Evolutionary conservation across 1,284 basidiomycete genomes (phyloP).

Genomic region (Ceratobasidium papillatum): DNA sequence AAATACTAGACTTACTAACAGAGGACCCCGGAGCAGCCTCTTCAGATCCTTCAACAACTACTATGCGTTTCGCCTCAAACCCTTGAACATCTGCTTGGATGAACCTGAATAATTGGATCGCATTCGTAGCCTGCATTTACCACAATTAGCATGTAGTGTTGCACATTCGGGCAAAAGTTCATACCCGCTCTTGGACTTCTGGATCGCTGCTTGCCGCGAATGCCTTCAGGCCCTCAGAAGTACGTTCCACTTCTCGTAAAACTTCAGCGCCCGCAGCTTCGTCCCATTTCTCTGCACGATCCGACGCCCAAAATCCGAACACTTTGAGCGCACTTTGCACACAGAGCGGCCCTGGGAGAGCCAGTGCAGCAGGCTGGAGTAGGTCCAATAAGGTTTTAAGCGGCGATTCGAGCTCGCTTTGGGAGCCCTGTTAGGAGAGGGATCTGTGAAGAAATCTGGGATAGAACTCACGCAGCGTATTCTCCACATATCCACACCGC

Average conservation of each 20-base stretch:
- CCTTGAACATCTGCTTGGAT: conserved; percentile 79
- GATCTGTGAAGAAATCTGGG: neutral
- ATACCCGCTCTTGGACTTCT: conserved; percentile 93
- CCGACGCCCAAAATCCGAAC: conserved; percentile 84
- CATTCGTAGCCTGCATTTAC: conserved; percentile 73
- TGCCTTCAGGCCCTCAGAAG: conserved; percentile 63
- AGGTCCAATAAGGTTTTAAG: conserved; percentile 75
- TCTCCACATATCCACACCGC: conserved; percentile 97
- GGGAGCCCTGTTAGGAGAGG: neutral
- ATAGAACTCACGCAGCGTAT: conserved; percentile 73
- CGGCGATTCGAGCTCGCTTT: conserved; percentile 73
- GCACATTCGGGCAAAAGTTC: neutral
- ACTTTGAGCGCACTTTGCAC: conserved; percentile 87
- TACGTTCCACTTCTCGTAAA: conserved; percentile 66
- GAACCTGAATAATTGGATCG: conserved; percentile 80
- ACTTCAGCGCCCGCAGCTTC: conserved; percentile 70
- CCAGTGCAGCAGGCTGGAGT: conserved; percentile 57
- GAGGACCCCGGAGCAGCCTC: conserved; percentile 52
- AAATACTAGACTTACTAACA: neutral
- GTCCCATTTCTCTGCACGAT: conserved; percentile 78
- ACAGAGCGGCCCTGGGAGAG: conserved; percentile 58
- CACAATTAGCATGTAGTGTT: conserved; percentile 1
- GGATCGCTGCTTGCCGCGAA: conserved; percentile 65
- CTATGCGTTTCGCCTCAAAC: conserved; percentile 54
- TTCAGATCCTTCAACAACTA: conserved; percentile 47